phyloP scores from a whole-genome alignment of 2,329 filamentous ascomycete genomes.

The Colletotrichum sojae region DNA sequence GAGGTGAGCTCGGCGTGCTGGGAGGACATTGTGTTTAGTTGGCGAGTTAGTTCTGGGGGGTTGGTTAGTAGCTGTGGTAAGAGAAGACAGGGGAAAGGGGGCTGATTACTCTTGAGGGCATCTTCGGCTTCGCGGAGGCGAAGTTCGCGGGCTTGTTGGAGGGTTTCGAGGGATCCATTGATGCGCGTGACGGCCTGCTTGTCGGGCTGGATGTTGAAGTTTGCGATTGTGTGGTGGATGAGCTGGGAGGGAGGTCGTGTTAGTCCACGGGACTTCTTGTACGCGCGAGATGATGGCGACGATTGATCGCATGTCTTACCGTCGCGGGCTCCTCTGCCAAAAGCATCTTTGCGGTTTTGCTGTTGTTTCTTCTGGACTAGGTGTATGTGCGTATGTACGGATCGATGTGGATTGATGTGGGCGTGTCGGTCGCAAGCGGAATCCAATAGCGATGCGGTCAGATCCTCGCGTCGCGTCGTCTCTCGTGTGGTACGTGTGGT shows the following conservation, averaged over 20 bases:
- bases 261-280: background rate
- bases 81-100: too few species aligned
- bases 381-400: too few species aligned
- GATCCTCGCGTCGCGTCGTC: slow-evolving; percentile 27
- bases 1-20: slow-evolving; percentile 84
- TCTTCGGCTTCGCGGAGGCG: slow-evolving; percentile 80
- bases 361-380: background rate
- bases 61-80: too few species aligned
- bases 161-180: slow-evolving; percentile 83
- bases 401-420: too few species aligned
- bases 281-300: background rate
- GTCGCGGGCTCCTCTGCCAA: slow-evolving; percentile 94
- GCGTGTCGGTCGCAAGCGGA: too few species aligned
- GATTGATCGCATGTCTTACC: slow-evolving; percentile 62
- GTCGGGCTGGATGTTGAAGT: slow-evolving; percentile 96
- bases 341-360: slow-evolving; percentile 75
- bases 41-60: slow-evolving; percentile 75
- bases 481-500: background rate
- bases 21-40: slow-evolving; percentile 79
- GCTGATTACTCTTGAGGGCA: slow-evolving; percentile 75
- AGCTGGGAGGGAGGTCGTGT: slow-evolving; percentile 67
- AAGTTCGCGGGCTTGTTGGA: slow-evolving; percentile 87
- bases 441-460: too few species aligned
- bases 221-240: slow-evolving; percentile 90
- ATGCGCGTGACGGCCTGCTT: slow-evolving; percentile 87